A percentile compares a stretch with the other conserved stretches of the same genome.
These are phyloP conservation scores for Domatiomyces globalis DNA, from an alignment of 2,329 filamentous ascomycete species.

Conservation along the genomic window DNA sequence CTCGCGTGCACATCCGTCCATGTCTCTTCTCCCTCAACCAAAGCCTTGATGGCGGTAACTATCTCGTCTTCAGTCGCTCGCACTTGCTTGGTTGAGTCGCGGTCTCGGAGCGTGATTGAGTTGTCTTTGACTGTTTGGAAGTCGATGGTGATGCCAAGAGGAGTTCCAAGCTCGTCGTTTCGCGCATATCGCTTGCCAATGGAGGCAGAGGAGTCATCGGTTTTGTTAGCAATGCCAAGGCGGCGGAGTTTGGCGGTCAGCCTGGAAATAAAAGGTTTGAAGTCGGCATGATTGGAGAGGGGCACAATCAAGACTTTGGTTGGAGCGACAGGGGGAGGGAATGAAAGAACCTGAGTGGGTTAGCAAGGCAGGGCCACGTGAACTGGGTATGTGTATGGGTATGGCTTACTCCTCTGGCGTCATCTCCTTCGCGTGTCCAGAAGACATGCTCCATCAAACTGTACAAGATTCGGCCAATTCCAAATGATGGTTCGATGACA, in stretches of 20 bases:
- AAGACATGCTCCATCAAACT: constrained; percentile 86
- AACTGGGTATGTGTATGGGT: constrained; percentile 38
- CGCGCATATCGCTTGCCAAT: constrained; percentile 92
- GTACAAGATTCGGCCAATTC: constrained; percentile 90
- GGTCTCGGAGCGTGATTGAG: constrained; percentile 75
- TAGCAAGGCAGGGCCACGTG: constrained; percentile 25
- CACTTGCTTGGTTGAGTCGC: constrained; percentile 82
- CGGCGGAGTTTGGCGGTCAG: constrained; percentile 64
- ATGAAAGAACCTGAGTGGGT: constrained; percentile 42
- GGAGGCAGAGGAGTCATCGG: constrained; percentile 79
- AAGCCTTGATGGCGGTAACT: constrained; percentile 53
- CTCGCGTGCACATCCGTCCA: constrained; percentile 61
- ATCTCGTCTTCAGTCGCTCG: constrained; percentile 71
- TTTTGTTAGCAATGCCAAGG: constrained; percentile 63
- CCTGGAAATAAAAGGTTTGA: constrained; percentile 60
- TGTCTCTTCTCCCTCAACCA: constrained; percentile 48
- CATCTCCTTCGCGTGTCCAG: constrained; percentile 77
- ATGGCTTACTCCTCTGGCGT: constrained; percentile 53
- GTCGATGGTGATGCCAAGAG: constrained; percentile 84
- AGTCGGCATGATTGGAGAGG: constrained; percentile 65
- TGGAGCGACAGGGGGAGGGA: constrained; percentile 67
- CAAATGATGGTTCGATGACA: constrained; percentile 93
- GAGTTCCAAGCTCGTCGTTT: constrained; percentile 91
- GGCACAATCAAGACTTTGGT: constrained; percentile 91
- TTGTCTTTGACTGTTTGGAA: constrained; percentile 87